phyloP scores from a whole-genome alignment of 768 basidiomycete genomes.

The Boletus speciosus region DNA sequence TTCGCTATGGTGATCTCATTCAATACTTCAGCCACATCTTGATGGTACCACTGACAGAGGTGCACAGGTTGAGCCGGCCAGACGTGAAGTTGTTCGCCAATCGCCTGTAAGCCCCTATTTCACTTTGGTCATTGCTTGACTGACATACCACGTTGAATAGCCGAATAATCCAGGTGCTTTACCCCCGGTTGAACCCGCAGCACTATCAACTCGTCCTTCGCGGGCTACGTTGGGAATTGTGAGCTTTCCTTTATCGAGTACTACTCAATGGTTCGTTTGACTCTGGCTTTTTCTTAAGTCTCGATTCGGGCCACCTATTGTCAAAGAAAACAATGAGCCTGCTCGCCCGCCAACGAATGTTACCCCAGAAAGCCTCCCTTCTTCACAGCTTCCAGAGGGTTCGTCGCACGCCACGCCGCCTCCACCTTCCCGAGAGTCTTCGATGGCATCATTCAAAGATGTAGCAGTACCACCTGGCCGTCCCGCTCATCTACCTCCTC shows the following conservation, averaged over 20 bases:
- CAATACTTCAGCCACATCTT: conserved; percentile 11
- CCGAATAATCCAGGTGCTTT: background rate
- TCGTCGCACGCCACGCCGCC: conserved; percentile 25
- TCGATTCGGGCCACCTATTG: conserved; percentile 32
- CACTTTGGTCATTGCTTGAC: background rate
- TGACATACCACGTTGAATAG: conserved; percentile 13
- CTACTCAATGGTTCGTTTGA: background rate
- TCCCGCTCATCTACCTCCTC: conserved; percentile 22
- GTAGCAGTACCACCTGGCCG: background rate
- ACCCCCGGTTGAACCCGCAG: conserved; percentile 11
- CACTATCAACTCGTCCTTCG: conserved; percentile 7
- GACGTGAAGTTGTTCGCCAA: conserved; percentile 9
- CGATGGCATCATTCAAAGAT: conserved; percentile 18
- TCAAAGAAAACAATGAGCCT: conserved; percentile 16
- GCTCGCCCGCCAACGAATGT: background rate
- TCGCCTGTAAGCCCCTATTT: conserved; percentile 19
- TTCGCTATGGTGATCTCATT: conserved; percentile 6
- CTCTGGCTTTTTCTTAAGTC: conserved; percentile 18
- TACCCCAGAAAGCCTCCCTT: conserved; percentile 17
- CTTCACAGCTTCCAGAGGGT: conserved; percentile 11
- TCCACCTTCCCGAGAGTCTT: conserved; percentile 31
- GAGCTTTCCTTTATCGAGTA: background rate
- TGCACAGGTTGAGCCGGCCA: background rate
- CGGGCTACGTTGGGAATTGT: conserved; percentile 18
- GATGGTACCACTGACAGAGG: conserved; percentile 9